A percentile compares a stretch with the other conserved stretches of the same genome.
Conservation (phyloP, 2,329 filamentous ascomycete species). For the Claviceps maximensis region DNA sequence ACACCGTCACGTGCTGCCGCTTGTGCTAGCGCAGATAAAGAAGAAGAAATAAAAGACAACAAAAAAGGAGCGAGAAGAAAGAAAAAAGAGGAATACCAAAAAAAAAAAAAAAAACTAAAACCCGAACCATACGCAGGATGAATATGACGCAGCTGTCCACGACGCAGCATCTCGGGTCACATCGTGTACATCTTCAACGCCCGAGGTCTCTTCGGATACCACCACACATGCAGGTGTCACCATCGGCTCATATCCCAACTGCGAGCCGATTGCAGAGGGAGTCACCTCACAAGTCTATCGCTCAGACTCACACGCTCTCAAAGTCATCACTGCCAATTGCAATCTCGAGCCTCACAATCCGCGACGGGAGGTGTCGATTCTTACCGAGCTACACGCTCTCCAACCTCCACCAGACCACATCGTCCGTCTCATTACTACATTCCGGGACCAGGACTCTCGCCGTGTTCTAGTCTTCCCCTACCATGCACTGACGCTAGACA, state of each 20-base stretch:
- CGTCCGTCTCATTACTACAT: slow-evolving; percentile 59
- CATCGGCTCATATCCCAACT: slow-evolving; percentile 42
- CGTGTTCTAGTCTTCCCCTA: slow-evolving; percentile 80
- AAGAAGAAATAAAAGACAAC: neutral
- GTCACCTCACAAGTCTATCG: slow-evolving; percentile 77
- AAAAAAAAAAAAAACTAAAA: neutral
- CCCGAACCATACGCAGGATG: slow-evolving; percentile 32
- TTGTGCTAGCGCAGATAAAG: neutral
- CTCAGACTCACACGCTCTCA: slow-evolving; percentile 53
- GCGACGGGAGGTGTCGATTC: slow-evolving; percentile 62
- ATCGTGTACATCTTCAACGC: no score
- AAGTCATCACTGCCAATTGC: slow-evolving; percentile 65
- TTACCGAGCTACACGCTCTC: slow-evolving; percentile 41
- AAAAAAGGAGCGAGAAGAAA: no score
- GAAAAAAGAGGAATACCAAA: neutral
- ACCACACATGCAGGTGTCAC: slow-evolving; percentile 20
- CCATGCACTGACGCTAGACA: slow-evolving; percentile 55
- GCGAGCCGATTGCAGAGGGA: slow-evolving; percentile 47
- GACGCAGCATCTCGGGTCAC: slow-evolving; percentile 1
- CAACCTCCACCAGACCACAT: slow-evolving; percentile 19
- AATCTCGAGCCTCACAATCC: slow-evolving; percentile 75
- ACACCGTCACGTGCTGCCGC: neutral
- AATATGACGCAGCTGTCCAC: slow-evolving; percentile 34
- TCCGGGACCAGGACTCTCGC: slow-evolving; percentile 55
- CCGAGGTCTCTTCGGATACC: neutral